These are phyloP conservation scores for Diddensiella caesifluorescens DNA, from an alignment of 805 yeast genomes.

Conservation along the genomic window DNA sequence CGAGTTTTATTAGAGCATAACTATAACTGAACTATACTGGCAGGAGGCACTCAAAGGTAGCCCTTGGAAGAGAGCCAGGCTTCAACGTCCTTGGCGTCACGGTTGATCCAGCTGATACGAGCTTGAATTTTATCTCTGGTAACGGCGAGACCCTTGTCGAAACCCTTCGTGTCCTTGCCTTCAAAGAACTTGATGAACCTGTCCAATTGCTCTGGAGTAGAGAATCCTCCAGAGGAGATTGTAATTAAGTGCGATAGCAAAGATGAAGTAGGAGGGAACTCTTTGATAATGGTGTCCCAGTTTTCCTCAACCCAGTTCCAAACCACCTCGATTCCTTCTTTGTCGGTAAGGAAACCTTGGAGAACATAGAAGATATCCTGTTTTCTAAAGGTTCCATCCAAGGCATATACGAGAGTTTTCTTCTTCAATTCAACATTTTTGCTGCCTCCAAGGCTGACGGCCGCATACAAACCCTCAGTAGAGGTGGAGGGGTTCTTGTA, in stretches of 20 bases:
- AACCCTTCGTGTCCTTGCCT: constrained; percentile 46
- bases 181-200: constrained; percentile 48
- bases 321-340: constrained; percentile 54
- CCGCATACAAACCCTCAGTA: constrained; percentile 66
- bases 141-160: constrained; percentile 53
- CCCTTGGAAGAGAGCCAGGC: constrained; percentile 36
- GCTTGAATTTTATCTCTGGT: constrained; percentile 50
- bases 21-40: no score
- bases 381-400: constrained; percentile 52
- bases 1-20: no score
- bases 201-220: constrained; percentile 48
- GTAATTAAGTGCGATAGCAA: constrained; percentile 74
- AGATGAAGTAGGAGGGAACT: constrained; percentile 74
- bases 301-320: constrained; percentile 68
- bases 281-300: constrained; percentile 63
- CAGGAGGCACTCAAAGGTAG: constrained; percentile 1
- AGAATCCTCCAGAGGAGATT: constrained; percentile 55
- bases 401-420: constrained; percentile 51
- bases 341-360: constrained; percentile 61
- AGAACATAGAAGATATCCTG: constrained; percentile 79
- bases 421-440: constrained; percentile 46
- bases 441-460: constrained; percentile 63
- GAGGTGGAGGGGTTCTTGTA: constrained; percentile 55
- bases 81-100: constrained; percentile 40
- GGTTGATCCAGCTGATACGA: constrained; percentile 46